phyloP scores from a whole-genome alignment of 2,329 filamentous ascomycete genomes.

The Venturia pyrina region DNA sequence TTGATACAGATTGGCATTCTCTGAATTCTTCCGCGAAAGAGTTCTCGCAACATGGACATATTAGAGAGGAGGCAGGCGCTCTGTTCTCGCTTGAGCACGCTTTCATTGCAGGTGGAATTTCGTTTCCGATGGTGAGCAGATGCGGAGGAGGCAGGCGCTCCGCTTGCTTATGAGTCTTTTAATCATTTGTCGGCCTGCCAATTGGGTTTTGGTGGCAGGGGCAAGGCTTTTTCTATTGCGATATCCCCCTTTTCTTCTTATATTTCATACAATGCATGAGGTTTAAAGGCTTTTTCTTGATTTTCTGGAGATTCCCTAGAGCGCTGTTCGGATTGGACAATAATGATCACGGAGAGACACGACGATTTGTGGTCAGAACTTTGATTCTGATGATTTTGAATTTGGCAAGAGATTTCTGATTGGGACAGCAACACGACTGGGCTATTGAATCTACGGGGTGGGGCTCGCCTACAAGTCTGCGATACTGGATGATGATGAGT shows the following conservation, averaged over 20 bases:
- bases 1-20: background rate
- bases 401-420: background rate
- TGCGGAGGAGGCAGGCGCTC: conserved; percentile 1
- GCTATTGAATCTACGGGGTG: background rate
- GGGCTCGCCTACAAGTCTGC: background rate
- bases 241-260: background rate
- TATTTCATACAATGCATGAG: background rate
- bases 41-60: background rate
- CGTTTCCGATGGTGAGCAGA: background rate
- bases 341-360: background rate
- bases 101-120: background rate
- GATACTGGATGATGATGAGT: background rate
- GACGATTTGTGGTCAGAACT: conserved; percentile 5
- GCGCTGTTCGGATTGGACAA: background rate
- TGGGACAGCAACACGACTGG: background rate
- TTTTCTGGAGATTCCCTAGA: background rate
- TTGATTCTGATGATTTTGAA: background rate
- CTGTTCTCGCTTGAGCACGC: conserved; percentile 4
- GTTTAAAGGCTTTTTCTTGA: background rate
- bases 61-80: conserved; percentile 14
- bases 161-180: background rate
- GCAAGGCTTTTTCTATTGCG: background rate
- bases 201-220: background rate
- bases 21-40: background rate
- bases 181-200: background rate